A percentile compares a stretch with the other conserved stretches of the same genome.
Evolutionary conservation across 2,329 filamentous ascomycete genomes (phyloP).

Genomic region (Lasiodiplodia gonubiensis): DNA sequence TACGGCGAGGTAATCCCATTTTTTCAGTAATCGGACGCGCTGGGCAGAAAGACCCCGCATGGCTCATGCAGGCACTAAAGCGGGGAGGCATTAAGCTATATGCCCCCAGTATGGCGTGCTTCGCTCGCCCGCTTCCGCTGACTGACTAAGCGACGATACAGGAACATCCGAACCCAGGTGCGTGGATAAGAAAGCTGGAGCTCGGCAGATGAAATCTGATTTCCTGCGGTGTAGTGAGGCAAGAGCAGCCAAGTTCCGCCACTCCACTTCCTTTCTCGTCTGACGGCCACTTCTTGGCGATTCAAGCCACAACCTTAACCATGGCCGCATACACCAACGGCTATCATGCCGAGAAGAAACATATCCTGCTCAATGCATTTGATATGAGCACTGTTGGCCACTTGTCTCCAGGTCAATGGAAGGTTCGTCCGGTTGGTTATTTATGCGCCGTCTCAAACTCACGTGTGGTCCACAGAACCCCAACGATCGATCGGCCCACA

Average conservation of each 20-base stretch:
- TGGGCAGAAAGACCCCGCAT: conserved; percentile 1
- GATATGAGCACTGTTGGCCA: conserved; percentile 71
- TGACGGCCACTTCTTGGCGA: conserved; percentile 10
- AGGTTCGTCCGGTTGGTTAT: conserved; percentile 46
- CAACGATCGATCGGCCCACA: conserved; percentile 64
- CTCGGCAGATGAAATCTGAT: not conserved
- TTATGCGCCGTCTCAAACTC: conserved; percentile 7
- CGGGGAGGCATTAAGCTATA: conserved; percentile 23
- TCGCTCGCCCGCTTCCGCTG: conserved; percentile 1
- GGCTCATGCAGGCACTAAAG: conserved; percentile 16
- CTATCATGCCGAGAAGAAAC: conserved; percentile 48
- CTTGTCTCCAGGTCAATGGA: conserved; percentile 71
- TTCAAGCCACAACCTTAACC: not conserved
- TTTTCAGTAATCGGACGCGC: not conserved
- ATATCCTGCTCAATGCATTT: conserved; percentile 68
- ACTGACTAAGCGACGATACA: conserved; percentile 24
- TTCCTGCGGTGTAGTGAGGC: not conserved
- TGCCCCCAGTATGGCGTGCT: conserved; percentile 23
- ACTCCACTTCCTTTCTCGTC: not conserved
- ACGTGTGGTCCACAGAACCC: conserved; percentile 57
- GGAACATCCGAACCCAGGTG: conserved; percentile 3
- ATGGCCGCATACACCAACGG: conserved; percentile 8
- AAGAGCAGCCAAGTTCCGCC: not conserved
- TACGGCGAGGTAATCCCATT: conserved; percentile 1
- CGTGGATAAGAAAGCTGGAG: conserved; percentile 3